Base-by-base conservation (phyloP, 2,329 filamentous ascomycete species). In the Penicillium sp. region DNA sequence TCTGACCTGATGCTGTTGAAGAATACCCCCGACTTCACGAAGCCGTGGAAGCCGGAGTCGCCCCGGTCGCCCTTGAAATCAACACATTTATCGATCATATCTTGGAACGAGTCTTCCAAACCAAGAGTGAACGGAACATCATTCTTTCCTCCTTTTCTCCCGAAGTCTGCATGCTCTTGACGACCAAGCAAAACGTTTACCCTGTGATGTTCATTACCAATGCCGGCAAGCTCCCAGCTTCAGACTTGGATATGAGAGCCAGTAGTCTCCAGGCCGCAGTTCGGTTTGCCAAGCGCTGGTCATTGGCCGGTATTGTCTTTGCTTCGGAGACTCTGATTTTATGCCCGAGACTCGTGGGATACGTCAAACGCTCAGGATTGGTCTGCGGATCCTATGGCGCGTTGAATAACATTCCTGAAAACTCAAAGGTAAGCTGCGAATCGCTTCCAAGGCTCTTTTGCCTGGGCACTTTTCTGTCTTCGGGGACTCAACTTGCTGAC, bases 1-100 rank as follows among this genome's bases (percentile, higher is more conserved):
- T 24, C 46, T 54, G 40, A 54, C 41, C 22, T 10, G 10, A 38
- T 21, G 24, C 2, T 21, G 18, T 34, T 14, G 8, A 45, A 76
- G 74, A 77, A 60, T 78, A 77, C 53, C 74, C 74, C 3, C 66
- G 71, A 45, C 60, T 75, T 13, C 69, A 71, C 54, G 75, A 77
- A 63, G 66, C 73, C 4, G 56, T 60, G 8, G 68, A 68, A 16
- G 69, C 66, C 5, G 63, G 65, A 14, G 66, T 76, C 4, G 68
- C 69, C 7, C 66, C 71, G 0, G 58, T 72, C 44, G 71, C 65
- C 9, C 67, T 75, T 22, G 72, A 77, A 42, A 59, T 75, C 42
- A 77, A 78, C 53, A 67, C 63, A 14, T 76, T 72, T 54, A 60
- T 76, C 36, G 75, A 77, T 56, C 65, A 62, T 1, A 68, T 71